phyloP scores from a whole-genome alignment of 2,329 filamentous ascomycete genomes.

The Graphium sp. region DNA sequence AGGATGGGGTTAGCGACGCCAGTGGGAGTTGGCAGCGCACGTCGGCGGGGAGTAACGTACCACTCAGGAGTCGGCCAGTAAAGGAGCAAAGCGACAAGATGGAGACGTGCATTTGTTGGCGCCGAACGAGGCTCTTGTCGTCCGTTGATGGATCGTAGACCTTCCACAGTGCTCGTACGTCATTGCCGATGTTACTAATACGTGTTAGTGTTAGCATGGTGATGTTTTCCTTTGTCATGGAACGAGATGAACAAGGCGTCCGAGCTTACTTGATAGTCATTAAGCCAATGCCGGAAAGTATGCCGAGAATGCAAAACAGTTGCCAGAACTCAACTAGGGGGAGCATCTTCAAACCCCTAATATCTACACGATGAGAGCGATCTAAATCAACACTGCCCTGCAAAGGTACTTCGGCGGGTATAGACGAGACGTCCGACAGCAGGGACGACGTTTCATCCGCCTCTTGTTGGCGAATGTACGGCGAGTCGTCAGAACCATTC shows the following conservation, averaged over 20 bases:
- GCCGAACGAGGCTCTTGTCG: constrained; percentile 59
- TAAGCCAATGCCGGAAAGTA: constrained; percentile 82
- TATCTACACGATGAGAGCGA: constrained; percentile 72
- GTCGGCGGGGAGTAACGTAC: constrained; percentile 22
- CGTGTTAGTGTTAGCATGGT: too few relatives aligned
- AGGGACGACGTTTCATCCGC: constrained; percentile 68
- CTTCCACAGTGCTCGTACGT: constrained; percentile 75
- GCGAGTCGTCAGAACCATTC: constrained; percentile 7
- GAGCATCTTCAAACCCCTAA: constrained; percentile 67
- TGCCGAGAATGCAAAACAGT: constrained; percentile 69
- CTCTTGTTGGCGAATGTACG: constrained; percentile 22
- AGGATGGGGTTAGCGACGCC: constrained; percentile 6
- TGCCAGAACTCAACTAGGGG: constrained; percentile 74
- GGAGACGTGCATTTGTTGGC: constrained; percentile 84
- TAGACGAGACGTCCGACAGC: constrained; percentile 44
- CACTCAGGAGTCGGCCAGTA: constrained; percentile 59
- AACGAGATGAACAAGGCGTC: background rate
- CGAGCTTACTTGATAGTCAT: constrained; percentile 91
- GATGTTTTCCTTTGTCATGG: too few relatives aligned
- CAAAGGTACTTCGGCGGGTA: constrained; percentile 31
- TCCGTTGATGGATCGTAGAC: constrained; percentile 61
- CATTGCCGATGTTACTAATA: constrained; percentile 79
- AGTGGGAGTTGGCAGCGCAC: background rate
- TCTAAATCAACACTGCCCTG: constrained; percentile 50
- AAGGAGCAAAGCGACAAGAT: constrained; percentile 86